Base-by-base conservation (phyloP, 1,139 yeast genomes). In the Debaryomyces fabryi region DNA sequence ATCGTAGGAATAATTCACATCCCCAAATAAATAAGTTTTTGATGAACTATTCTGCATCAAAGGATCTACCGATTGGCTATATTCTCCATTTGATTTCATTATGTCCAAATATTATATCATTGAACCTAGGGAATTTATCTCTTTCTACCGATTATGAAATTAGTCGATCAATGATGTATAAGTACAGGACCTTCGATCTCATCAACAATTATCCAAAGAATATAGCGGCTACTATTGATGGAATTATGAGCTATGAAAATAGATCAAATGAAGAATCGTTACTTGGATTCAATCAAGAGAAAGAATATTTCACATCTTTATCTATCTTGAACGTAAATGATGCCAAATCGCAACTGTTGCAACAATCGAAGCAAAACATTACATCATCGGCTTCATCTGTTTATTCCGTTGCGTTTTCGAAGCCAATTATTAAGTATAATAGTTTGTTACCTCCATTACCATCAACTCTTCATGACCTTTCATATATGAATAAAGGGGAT, bases 41-140 rank as follows among this genome's bases (percentile, higher is more conserved):
- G 37, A 58, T 74, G 45, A 82, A 78, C 58, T 85, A 84, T 59
- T 76, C 87, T 2, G 71, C 77, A 20, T 76, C 83, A 15, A 81
- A 76, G 55, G 95, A 87, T 63, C 58, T 87, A 4, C 95, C 95
- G 0, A 68, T 84, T 42, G 95, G 93, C 0, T 80, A 82, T 56
- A 58, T 86, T 6, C 61, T 86, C 27, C 90, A 85, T 62, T 59
- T 86, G 40, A 60, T 87, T 36, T 75, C 75, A 36, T 65, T 79
- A 34, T 86, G 95, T 58, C 82, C 82, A 6, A 83, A 85, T 54
- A 58, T 86, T 37, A 65, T 60, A 8, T 59, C 67, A 7, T 57
- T 86, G 20, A 72, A 85, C 54, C 61, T 87, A 18, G 82, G 81
- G n/a, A 76, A 76, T 44, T 56, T 86, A 18, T 74, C 82, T 1